These are phyloP conservation scores for Salvia splendens DNA, from an alignment of 257 asterid genomes.

Conservation along the genomic window DNA sequence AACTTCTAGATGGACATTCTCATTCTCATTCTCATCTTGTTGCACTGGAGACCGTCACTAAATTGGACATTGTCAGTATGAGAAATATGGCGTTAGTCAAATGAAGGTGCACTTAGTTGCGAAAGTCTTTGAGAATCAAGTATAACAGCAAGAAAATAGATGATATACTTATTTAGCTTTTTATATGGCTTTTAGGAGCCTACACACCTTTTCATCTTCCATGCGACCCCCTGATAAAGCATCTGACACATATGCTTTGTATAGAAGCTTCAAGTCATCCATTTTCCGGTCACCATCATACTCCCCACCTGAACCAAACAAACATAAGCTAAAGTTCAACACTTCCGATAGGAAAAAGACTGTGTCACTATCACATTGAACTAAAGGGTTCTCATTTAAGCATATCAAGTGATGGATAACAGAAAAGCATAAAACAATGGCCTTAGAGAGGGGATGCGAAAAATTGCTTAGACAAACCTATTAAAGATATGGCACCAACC, in stretches of 20 bases:
- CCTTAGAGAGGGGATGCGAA: constrained; percentile 21
- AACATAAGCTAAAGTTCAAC: constrained; percentile 30
- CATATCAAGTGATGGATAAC: constrained; percentile 25
- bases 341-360: constrained; percentile 20
- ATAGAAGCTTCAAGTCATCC: constrained; percentile 83
- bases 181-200: too few relatives aligned
- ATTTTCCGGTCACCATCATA: constrained; percentile 75
- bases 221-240: constrained; percentile 80
- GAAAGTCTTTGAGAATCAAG: too few relatives aligned
- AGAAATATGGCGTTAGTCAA: too few relatives aligned
- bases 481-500: constrained; percentile 72
- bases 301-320: constrained; percentile 66
- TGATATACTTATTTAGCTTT: too few relatives aligned
- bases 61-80: too few relatives aligned
- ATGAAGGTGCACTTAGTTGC: too few relatives aligned
- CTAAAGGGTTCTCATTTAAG: constrained; percentile 15
- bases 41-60: too few relatives aligned
- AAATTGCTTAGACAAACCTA: constrained; percentile 49
- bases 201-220: constrained; percentile 81
- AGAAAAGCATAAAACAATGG: constrained; percentile 18
- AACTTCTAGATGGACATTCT: too few relatives aligned
- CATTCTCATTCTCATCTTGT: too few relatives aligned
- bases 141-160: too few relatives aligned
- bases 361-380: neutral
- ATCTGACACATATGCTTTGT: constrained; percentile 67